These are phyloP conservation scores for Cladosporium sp. DNA, from an alignment of 2,329 filamentous ascomycete species.

Conservation along the genomic window DNA sequence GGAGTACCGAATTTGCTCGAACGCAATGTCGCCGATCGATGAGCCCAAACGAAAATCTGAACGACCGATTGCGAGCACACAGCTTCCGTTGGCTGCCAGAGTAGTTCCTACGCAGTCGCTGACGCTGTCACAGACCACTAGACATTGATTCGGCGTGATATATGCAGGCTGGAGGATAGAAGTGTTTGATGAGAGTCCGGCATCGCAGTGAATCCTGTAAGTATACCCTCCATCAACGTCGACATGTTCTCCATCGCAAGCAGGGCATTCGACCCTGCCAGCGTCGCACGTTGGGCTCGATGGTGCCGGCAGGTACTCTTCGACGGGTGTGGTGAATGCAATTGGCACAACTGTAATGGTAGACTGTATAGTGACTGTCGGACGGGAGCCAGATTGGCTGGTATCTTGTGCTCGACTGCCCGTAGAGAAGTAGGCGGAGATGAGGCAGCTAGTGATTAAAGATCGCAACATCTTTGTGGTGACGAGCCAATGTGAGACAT, in stretches of 20 bases:
- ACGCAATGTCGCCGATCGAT: not conserved
- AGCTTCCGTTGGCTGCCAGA: not conserved
- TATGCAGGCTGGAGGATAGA: not conserved
- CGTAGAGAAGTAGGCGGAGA: not conserved
- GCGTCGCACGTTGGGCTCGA: not conserved
- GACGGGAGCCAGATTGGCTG: not conserved
- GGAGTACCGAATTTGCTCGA: not conserved
- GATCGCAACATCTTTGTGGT: not conserved
- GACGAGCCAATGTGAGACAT: not conserved
- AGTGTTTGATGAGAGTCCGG: not conserved
- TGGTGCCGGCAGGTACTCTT: not conserved
- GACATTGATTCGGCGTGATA: conserved; percentile 1
- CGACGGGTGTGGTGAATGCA: not conserved
- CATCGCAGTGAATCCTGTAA: conserved; percentile 3
- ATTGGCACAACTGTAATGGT: conserved; percentile 7
- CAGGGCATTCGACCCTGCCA: not conserved
- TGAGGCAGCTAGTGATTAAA: not conserved
- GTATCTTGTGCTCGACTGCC: conserved; percentile 1
- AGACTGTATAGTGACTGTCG: not conserved
- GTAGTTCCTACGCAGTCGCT: not conserved
- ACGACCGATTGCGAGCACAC: not conserved
- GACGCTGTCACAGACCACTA: not conserved
- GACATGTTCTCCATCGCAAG: conserved; percentile 2
- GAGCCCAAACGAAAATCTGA: not conserved
- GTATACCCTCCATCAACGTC: not conserved